Evolutionary conservation across 106 monocot species (phyloP), one percentile per base, ranked within the genome.

Genomic region (Dendrobium nobile): DNA sequence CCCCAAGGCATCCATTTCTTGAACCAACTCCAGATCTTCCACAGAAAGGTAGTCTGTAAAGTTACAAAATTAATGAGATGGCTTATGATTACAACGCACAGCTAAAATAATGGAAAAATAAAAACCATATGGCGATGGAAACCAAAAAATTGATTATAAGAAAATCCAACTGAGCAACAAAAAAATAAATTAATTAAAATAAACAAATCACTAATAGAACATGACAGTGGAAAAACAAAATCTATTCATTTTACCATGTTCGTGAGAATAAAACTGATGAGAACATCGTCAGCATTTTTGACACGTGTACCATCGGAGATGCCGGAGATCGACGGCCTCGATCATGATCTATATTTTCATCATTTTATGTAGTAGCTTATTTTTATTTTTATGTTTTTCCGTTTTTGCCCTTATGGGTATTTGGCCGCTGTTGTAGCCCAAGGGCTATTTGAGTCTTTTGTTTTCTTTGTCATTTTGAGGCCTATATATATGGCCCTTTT

Each of bases 1-100:
- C 10, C 93, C 95, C 84, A 93, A 79, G 74, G 88, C 88, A 84
- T 87, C 82, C 95, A 96, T 91, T 77, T 89, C 65, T 19, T 82
- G 47, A 75, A 82, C 83, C 79, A 91, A 78, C 84, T 88, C 89
- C 54, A 84, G 17, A 78, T 96, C 95, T 84, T 92, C 85, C 31
- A 72, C 28, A 37, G 47, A 78, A 47, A 24, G 42, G 84, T 73
- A 54, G 45, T 76, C 88, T 86, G 78, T 42, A 28, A 80, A 77
- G 37, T 43, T 77, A 4, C 41, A 70, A 33, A 78, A 33, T 76
- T 55, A 22, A 82, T n/a, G 65, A 18, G 18, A 41, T 22, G 7
- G 61, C 48, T 76, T 59, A 61, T 55, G 40, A 45, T 61, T 9
- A 28, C 27, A 24, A 22, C 47, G 45, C 28, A 40, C 77, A 48